phyloP scores from a whole-genome alignment of 192 early-diverging fungal genomes.

The Thamnidium elegans region DNA sequence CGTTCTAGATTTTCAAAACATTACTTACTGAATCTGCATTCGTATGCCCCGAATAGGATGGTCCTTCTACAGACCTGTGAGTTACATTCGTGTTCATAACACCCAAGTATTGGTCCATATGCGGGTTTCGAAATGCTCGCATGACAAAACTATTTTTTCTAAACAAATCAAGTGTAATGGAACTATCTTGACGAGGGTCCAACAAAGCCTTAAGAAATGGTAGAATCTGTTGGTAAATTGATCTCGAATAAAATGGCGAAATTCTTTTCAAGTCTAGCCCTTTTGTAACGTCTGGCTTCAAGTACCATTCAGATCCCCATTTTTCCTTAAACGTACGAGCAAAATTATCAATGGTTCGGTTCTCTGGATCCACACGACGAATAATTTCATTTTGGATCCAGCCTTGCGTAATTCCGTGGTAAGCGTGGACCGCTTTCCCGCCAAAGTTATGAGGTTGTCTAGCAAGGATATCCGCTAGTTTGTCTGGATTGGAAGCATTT shows the following conservation, averaged over 20 bases:
- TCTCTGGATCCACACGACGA: conserved; percentile 55
- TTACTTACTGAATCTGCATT: conserved; percentile 47
- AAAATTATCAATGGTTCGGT: conserved; percentile 60
- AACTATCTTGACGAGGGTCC: neutral
- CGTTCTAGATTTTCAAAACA: neutral
- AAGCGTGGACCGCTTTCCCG: conserved; percentile 47
- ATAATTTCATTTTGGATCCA: conserved; percentile 75
- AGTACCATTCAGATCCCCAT: conserved; percentile 57
- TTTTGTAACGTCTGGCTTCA: conserved; percentile 19
- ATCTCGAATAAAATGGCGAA: neutral
- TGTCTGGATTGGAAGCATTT: conserved; percentile 48
- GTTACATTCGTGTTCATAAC: neutral
- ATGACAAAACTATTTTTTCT: neutral
- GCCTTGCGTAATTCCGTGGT: conserved; percentile 64
- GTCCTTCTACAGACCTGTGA: conserved; percentile 33
- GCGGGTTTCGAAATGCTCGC: neutral
- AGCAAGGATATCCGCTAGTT: conserved; percentile 49
- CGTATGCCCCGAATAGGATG: conserved; percentile 52
- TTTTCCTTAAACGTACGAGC: conserved; percentile 55
- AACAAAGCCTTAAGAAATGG: neutral
- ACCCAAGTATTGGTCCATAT: neutral
- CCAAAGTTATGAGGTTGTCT: conserved; percentile 64
- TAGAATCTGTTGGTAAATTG: conserved; percentile 1
- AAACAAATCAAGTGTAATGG: neutral
- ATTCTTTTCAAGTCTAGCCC: conserved; percentile 16